A percentile compares a stretch with the other conserved stretches of the same genome.
These are phyloP conservation scores for Peniophora sp. DNA, from an alignment of 1,284 basidiomycete species.

Conservation along the genomic window DNA sequence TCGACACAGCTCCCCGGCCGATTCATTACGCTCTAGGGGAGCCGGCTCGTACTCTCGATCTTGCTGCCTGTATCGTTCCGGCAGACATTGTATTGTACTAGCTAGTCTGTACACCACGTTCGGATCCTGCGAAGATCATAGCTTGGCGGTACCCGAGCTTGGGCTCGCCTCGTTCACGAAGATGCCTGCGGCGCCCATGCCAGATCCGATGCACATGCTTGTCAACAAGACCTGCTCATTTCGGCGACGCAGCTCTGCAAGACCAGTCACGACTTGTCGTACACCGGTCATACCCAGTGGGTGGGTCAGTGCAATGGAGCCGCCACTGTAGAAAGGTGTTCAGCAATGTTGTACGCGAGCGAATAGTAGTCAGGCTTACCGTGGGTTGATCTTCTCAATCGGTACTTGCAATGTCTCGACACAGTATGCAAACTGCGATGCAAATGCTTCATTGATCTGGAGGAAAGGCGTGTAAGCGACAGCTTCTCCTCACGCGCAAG, in stretches of 20 bases:
- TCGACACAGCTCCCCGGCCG: too few relatives aligned
- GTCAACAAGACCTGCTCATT: slow-evolving; percentile 66
- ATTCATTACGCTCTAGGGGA: too few relatives aligned
- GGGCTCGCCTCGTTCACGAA: slow-evolving; percentile 65
- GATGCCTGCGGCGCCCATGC: slow-evolving; percentile 81
- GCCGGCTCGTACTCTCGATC: too few relatives aligned
- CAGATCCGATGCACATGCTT: slow-evolving; percentile 86
- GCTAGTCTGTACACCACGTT: neutral
- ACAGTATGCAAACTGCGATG: slow-evolving; percentile 73
- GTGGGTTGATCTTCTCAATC: slow-evolving; percentile 83
- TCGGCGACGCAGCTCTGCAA: slow-evolving; percentile 68
- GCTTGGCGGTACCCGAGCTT: slow-evolving; percentile 4
- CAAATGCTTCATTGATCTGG: slow-evolving; percentile 81
- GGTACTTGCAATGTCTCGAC: slow-evolving; percentile 75
- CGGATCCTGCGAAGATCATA: too few relatives aligned
- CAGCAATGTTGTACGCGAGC: neutral
- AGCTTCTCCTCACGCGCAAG: neutral
- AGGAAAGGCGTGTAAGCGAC: neutral
- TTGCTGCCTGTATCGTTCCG: neutral
- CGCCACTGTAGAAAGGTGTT: slow-evolving; percentile 50
- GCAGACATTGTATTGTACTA: neutral
- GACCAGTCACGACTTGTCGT: slow-evolving; percentile 81
- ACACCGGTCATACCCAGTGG: slow-evolving; percentile 79
- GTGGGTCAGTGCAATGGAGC: slow-evolving; percentile 81
- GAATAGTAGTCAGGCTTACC: slow-evolving; percentile 33